Percentiles rank a stretch among this genome's conserved stretches.
These are phyloP conservation scores for Calocybe gambosa DNA, from an alignment of 1,284 basidiomycete genomes.

Conservation along the genomic window DNA sequence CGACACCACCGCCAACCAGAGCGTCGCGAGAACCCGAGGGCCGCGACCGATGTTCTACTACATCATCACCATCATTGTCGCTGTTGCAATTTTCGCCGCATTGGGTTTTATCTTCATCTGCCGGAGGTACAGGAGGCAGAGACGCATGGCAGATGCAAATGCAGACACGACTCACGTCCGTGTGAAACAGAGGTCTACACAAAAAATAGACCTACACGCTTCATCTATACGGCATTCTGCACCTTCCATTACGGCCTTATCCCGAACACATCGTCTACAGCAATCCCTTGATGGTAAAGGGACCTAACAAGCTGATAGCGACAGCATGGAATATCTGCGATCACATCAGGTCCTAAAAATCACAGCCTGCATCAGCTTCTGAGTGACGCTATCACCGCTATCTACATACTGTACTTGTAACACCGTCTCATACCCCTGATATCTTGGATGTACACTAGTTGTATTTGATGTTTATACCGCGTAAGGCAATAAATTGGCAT, in stretches of 20 bases:
- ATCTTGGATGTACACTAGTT: no score
- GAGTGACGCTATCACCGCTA: no score
- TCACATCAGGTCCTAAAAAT: background rate
- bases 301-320: background rate
- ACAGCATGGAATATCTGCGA: background rate
- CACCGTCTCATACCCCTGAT: no score
- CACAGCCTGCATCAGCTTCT: no score
- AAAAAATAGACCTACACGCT: background rate
- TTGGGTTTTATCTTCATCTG: conserved; percentile 15
- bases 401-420: no score
- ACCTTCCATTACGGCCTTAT: background rate
- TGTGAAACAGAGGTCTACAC: background rate
- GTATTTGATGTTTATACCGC: no score
- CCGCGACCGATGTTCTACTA: conserved; percentile 13
- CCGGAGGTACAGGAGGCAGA: conserved; percentile 7
- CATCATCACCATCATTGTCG: conserved; percentile 13
- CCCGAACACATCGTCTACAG: conserved; percentile 4
- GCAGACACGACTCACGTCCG: background rate
- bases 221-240: background rate
- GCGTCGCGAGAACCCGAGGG: conserved; percentile 12
- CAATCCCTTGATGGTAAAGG: background rate
- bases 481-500: no score
- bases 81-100: conserved; percentile 9
- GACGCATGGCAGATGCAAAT: background rate
- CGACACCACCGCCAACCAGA: conserved; percentile 33